Conservation (phyloP, 768 basidiomycete genomes). For the Xerocomellus intermedius region DNA sequence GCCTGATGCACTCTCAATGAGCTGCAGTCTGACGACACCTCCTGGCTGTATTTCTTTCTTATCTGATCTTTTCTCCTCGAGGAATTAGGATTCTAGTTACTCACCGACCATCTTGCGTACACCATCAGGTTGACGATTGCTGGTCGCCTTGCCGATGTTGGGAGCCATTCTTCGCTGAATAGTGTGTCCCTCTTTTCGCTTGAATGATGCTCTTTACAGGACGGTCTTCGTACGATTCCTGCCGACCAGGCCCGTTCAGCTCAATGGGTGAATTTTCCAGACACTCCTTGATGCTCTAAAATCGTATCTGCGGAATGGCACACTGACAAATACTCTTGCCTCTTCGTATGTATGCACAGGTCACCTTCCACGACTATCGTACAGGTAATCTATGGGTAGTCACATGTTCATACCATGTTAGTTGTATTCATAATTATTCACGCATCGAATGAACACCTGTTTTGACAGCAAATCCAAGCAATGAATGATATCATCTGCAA, state of each 20-base stretch:
- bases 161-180: not conserved
- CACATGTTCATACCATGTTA: not conserved
- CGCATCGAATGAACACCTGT: not conserved
- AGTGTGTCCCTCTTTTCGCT: no score
- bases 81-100: not conserved
- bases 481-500: not conserved
- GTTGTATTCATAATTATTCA: not conserved
- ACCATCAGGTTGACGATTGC: not conserved
- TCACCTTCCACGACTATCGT: not conserved
- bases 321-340: not conserved
- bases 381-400: not conserved
- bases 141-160: no score
- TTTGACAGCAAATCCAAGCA: not conserved
- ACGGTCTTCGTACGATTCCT: slow-evolving; percentile 73
- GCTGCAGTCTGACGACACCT: slow-evolving; percentile 10
- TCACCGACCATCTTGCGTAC: slow-evolving; percentile 1
- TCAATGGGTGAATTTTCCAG: slow-evolving; percentile 50
- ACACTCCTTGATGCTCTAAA: slow-evolving; percentile 60
- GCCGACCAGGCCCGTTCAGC: slow-evolving; percentile 88
- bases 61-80: slow-evolving; percentile 1
- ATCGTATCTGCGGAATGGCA: not conserved
- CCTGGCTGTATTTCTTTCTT: slow-evolving; percentile 15
- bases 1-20: slow-evolving; percentile 6
- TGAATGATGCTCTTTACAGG: slow-evolving; percentile 9
- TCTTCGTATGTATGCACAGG: not conserved